A percentile compares a stretch with the other conserved stretches of the same genome.
These are phyloP conservation scores for Chionographis japonica DNA, from an alignment of 106 monocot species.

Conservation along the genomic window DNA sequence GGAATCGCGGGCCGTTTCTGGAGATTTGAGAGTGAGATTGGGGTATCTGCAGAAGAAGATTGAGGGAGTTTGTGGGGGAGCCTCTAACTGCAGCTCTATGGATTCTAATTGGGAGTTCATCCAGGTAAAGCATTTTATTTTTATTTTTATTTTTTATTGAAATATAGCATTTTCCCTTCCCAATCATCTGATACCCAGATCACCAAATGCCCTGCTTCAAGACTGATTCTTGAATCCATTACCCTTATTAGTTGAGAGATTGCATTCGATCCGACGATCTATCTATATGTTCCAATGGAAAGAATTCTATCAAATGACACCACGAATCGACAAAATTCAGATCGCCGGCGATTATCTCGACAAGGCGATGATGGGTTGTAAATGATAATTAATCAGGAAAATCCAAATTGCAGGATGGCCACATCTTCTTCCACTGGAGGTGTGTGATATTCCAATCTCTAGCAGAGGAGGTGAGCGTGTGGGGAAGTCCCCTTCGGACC, in stretches of 20 bases:
- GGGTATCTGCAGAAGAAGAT: constrained; percentile 34
- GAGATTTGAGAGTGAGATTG: constrained; percentile 39
- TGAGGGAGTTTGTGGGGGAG: constrained; percentile 14
- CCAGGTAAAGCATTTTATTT: constrained; percentile 22
- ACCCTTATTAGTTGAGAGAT: too few relatives aligned
- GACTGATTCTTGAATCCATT: too few relatives aligned
- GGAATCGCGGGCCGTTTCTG: constrained; percentile 10
- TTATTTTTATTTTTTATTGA: not conserved
- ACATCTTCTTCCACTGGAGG: constrained; percentile 46
- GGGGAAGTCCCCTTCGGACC: constrained; percentile 68
- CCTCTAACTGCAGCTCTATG: constrained; percentile 43
- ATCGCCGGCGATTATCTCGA: too few relatives aligned
- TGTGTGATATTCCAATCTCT: constrained; percentile 51
- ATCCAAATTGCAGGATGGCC: constrained; percentile 37
- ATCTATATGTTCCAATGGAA: too few relatives aligned
- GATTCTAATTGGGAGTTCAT: constrained; percentile 56
- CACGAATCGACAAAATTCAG: too few relatives aligned
- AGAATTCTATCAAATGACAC: too few relatives aligned
- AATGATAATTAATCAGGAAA: not conserved
- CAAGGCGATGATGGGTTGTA: not conserved
- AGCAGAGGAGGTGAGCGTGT: constrained; percentile 59
- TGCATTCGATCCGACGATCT: too few relatives aligned
- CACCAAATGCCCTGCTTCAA: too few relatives aligned
- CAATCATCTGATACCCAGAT: too few relatives aligned
- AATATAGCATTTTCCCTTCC: not conserved